Percentiles rank a stretch among this genome's conserved stretches.
Conservation (phyloP, 2,329 filamentous ascomycete genomes). For the Ophiocordyceps camponoti-leonardi region DNA sequence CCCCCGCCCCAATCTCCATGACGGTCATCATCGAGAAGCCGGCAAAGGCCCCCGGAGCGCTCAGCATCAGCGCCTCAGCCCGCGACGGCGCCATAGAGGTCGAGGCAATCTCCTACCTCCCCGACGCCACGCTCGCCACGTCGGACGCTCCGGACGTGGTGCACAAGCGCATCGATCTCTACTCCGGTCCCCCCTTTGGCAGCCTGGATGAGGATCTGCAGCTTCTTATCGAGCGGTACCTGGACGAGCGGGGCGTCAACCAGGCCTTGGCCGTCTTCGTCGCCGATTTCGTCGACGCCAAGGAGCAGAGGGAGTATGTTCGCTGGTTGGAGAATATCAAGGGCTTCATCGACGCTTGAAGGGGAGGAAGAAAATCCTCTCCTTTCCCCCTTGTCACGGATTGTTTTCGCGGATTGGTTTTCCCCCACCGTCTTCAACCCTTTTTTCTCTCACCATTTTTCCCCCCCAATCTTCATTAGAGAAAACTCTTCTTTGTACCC, state of each 20-base stretch:
- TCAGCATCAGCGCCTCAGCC: conserved; percentile 73
- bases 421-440: no score
- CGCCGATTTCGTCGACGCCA: conserved; percentile 90
- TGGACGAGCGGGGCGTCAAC: conserved; percentile 88
- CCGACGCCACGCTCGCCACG: conserved; percentile 60
- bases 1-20: conserved; percentile 62
- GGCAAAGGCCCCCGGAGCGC: conserved; percentile 49
- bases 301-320: conserved; percentile 97
- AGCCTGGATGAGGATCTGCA: conserved; percentile 95
- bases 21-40: conserved; percentile 82
- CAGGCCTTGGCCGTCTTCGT: conserved; percentile 76
- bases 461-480: not conserved
- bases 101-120: conserved; percentile 81
- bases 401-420: no score
- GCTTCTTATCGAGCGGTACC: conserved; percentile 76
- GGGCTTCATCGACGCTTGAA: conserved; percentile 60
- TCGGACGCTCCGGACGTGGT: conserved; percentile 59
- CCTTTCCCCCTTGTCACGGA: no score
- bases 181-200: conserved; percentile 81
- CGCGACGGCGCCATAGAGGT: conserved; percentile 77
- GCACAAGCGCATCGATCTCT: conserved; percentile 60
- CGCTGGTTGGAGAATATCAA: conserved; percentile 80
- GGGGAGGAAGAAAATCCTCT: not conserved
- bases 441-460: no score
- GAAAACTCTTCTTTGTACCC: no score